Evolutionary conservation across 345 rosid species (phyloP), one percentile per base, ranked within the genome.

Genomic region (Rhizophora apiculata): DNA sequence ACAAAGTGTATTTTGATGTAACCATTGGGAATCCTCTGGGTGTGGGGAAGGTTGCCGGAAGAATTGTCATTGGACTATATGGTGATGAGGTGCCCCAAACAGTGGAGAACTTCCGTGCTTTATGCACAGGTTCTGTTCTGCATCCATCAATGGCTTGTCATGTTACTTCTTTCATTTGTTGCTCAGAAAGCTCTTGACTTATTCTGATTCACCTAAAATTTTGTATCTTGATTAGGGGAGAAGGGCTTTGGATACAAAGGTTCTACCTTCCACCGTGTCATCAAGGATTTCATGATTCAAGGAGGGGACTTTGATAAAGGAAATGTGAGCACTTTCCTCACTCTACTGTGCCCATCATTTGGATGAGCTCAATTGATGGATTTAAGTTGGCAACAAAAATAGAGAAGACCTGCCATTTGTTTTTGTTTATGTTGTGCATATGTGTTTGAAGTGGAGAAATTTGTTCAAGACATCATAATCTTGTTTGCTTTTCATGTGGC

Each of bases 251-350:
- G 99, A 4, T 96, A 78, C 81, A 96, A 92, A 68, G 86, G 85
- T 71, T 92, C 93, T 1, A 34, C 85, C 0, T 84, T 96, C 69
- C 99, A 96, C 72, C 98, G 99, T 56, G 97, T 92, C 60, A 96
- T 96, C 75, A 89, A 81, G 72, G 98, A 96, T 85, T 95, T 92
- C 82, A 89, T 95, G 99, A 95, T 95, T 79, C 99, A 92, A 73
- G 99, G 99, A 74, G 99, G 99, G 22, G 98, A 96, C 76, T 96
- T 92, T 63, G 99, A 96, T 53, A 90, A 90, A 72, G 99, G 95
- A 74, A 96, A 96, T 87, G 99, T 92, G 81, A 62, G 98, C 64
- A 62, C 26, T 55, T 51, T 59, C 0, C 64, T 74, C 18, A 13
- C 49, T 39, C 49, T 43, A 11, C 49, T 18, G 15, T 43, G 1